These are phyloP conservation scores for Coix lacrymajobi DNA, from an alignment of 176 grass and related monocot species.

Conservation along the genomic window DNA sequence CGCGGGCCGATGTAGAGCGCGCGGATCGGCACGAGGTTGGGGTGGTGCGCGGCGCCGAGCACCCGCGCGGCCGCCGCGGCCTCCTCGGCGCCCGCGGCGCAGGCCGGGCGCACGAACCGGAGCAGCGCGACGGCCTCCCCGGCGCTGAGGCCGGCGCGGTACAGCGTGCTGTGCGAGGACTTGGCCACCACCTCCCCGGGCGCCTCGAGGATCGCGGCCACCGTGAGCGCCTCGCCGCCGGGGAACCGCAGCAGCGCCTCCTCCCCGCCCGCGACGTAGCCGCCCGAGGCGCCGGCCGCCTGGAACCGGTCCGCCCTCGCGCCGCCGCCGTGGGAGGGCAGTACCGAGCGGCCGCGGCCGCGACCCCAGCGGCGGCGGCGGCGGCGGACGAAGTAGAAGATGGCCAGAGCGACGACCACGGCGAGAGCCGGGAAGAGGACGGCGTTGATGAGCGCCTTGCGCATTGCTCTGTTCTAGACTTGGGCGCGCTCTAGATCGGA, in stretches of 20 bases:
- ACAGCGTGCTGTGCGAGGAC: conserved; percentile 73
- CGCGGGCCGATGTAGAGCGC: conserved; percentile 83
- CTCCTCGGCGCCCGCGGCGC: conserved; percentile 47
- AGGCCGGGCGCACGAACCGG: conserved; percentile 71
- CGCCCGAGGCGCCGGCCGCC: conserved; percentile 4
- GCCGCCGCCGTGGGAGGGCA: conserved; percentile 30
- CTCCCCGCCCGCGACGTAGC: conserved; percentile 26
- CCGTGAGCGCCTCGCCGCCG: conserved; percentile 77
- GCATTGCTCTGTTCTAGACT: conserved; percentile 28
- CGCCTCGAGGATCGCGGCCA: conserved; percentile 70
- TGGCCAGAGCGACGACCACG: conserved; percentile 18
- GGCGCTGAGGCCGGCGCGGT: conserved; percentile 63
- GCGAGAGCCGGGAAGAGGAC: conserved; percentile 34
- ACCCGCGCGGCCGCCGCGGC: conserved; percentile 40
- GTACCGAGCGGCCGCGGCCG: conserved; percentile 16
- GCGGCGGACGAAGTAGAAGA: conserved; percentile 41
- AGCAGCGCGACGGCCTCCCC: conserved; percentile 53
- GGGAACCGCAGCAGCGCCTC: conserved; percentile 71
- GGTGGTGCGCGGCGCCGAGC: conserved; percentile 55
- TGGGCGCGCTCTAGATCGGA: not conserved
- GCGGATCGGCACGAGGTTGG: conserved; percentile 78
- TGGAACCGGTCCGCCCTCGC: conserved; percentile 33
- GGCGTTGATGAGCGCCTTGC: conserved; percentile 30
- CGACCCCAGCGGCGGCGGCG: conserved; percentile 23
- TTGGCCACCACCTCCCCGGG: conserved; percentile 92